Base-by-base conservation (phyloP, 768 basidiomycete genomes). In the Hydnomerulius pinastri region DNA sequence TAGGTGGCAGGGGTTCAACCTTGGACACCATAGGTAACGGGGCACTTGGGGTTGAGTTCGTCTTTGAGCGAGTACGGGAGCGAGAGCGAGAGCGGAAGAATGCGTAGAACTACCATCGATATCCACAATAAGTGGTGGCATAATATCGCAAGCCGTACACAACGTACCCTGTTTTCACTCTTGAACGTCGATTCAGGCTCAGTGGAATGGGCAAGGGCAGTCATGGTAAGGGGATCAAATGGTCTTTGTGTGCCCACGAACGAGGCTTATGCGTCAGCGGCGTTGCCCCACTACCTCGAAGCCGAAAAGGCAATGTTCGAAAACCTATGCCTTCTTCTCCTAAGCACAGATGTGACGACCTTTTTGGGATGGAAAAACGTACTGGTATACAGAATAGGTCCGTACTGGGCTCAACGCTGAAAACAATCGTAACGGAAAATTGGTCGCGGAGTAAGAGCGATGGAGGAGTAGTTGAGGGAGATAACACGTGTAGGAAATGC, bases 41-140 rank as follows among this genome's bases (percentile, higher is more conserved):
- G 48, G 51, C 51, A 20, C 52, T 32, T 8, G 53, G 33, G 10
- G 28, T 12, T 13, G 36, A n/a, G 28, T 15, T 29, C 9, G 44
- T 47, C 8, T 57, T 57, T 39, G 46, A 13, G 17, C 42, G 48
- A 21, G 70, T 61, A 23, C 76, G 72, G 32, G 84, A 41, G 7
- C 64, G 62, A 15, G 85, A 82, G 33, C 82, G 84, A n/a, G 85
- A 86, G 62, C 81, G 78, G 32, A 68, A 71, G 68, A 88, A 86
- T 23, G 73, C 77, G 58, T 79, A 83, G 60, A 89, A 68, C 86
- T 88, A 41, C 44, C 43, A 4, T 4, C 6, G 17, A 38, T 6
- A 32, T 2, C n/a, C 28, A 42, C 35, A 15, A 47, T 35, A 51
- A 40, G 23, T 15, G 2, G 36, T 23, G 27, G 2, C 13, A 27